Base-by-base conservation (phyloP, 371 early-diverging fungal genomes). In the Actinomortierella wolfii region DNA sequence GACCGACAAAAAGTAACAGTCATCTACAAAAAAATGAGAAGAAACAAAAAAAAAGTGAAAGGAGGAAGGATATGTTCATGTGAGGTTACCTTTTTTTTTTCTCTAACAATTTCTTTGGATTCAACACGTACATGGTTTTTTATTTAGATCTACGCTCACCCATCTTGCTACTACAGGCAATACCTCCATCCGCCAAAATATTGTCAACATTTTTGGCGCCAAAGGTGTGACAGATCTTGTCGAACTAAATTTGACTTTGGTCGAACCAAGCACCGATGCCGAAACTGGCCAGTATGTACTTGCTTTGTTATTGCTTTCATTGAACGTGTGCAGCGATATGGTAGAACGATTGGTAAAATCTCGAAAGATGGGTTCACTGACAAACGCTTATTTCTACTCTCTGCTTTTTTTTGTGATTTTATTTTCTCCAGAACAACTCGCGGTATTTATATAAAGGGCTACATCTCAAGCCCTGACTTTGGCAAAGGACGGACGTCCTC, bases 131-230 rank as follows among this genome's bases (percentile, higher is more conserved):
- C n/a, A n/a, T n/a, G n/a, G n/a, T n/a, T n/a, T n/a, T n/a, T n/a
- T n/a, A 4, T 18, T 26, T 68, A 67, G 66, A 23, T 63, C 73
- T 8, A 54, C 65, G 7, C 29, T 54, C 20, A 76, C 57, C 11
- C 54, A 70, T 11, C 56, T 92, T 6, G 64, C 84, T 0, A 93
- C 91, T 0, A 83, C 76, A 46, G 89, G 85, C 20, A 89, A 89
- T 57, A 67, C 68, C 9, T 61, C 77, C 1, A 44, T 90, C 1
- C 81, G 80, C 21, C 86, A 87, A n/a, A 92, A 95, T 61, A 84
- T 95, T 40, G 68, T 85, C 2, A 83, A 88, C 51, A 79, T 95
- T 3, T 91, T 94, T 78, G 95, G 94, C 0, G 45, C 84, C 2
- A 90, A 88, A 57, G 26, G 79, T 6, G 61, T 83, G n/a, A 63